Base-by-base conservation (phyloP, 768 basidiomycete genomes). In the Mycena galopus region DNA sequence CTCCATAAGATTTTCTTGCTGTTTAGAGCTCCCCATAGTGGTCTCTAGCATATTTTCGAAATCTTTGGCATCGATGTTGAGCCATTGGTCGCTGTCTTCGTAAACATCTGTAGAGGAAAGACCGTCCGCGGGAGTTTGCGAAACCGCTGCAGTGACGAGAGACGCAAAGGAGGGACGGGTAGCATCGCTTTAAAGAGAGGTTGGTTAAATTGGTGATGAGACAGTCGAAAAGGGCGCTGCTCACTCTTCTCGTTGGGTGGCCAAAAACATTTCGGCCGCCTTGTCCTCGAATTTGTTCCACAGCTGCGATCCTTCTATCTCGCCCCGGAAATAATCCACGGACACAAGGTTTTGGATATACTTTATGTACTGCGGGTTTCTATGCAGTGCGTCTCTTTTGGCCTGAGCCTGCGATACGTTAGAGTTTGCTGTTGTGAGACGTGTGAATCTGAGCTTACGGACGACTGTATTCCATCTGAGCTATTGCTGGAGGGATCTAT, bases 1-100 rank as follows among this genome's bases (percentile, higher is more conserved):
- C 57, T 92, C 86, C 88, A 91, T 92, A 4, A 79, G 77, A 62
- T 85, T 59, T 59, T 37, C 79, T 78, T 72, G 68, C 30, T 25
- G 50, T 56, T 72, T 75, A 2, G 70, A 71, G 16, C 64, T 62
- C 33, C 78, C 81, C 77, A 83, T 81, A 5, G 84, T 86, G 70
- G 82, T 83, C 75, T 88, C 87, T 62, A 98, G 81, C 82, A 93
- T 87, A 14, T 87, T 86, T 76, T 98, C 96, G 73, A 98, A 90
- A 78, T 92, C 89, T 55, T 91, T 86, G 0, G 90, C 86, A 67
- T 95, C 89, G 35, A 98, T 84, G 62, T 90, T 91, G n/a, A 98
- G 84, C 98, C 98, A 99, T 1, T 88, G 88, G 72, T 97, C 96
- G 10, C 86, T 81, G 74, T 94, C 92, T 78, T 97, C 95, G n/a